Evolutionary conservation across 2,329 filamentous ascomycete species (phyloP).

Genomic region (Alternaria novae-zelandiae): DNA sequence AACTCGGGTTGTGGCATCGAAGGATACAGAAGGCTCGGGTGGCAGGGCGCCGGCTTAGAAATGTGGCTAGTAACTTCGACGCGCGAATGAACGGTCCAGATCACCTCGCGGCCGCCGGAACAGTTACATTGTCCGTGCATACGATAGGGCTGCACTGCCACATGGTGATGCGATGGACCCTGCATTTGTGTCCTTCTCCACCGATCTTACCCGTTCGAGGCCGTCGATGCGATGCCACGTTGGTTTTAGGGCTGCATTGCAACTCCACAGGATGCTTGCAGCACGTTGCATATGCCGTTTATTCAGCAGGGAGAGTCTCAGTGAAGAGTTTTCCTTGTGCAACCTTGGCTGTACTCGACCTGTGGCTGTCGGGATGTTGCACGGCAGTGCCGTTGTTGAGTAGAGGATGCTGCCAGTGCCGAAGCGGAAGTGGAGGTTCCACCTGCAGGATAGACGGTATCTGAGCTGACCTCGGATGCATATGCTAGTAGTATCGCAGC

Average conservation of each 20-base stretch:
- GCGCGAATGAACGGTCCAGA: conserved; percentile 17
- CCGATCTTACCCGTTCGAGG: conserved; percentile 9
- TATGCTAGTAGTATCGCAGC: neutral
- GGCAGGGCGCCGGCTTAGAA: conserved; percentile 14
- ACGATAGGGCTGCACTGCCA: conserved; percentile 30
- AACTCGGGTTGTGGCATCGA: neutral
- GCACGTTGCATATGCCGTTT: conserved; percentile 8
- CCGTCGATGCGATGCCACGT: conserved; percentile 22
- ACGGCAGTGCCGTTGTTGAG: conserved; percentile 3
- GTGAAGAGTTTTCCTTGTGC: conserved; percentile 21
- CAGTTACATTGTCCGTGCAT: conserved; percentile 19
- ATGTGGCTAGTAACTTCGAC: conserved; percentile 32
- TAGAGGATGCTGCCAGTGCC: neutral
- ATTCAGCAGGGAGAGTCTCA: conserved; percentile 9
- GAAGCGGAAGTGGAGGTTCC: conserved; percentile 5
- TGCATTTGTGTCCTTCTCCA: conserved; percentile 10
- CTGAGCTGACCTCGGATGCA: neutral
- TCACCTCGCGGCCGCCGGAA: conserved; percentile 22
- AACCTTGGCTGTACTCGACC: neutral
- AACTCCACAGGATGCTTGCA: conserved; percentile 13
- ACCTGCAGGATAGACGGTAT: conserved; percentile 11
- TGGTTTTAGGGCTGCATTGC: conserved; percentile 8
- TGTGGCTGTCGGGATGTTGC: neutral
- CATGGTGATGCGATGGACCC: conserved; percentile 16
- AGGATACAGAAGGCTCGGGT: conserved; percentile 3